These are phyloP conservation scores for Drechslerella coelobrocha DNA, from an alignment of 2,329 filamentous ascomycete species.

Conservation along the genomic window DNA sequence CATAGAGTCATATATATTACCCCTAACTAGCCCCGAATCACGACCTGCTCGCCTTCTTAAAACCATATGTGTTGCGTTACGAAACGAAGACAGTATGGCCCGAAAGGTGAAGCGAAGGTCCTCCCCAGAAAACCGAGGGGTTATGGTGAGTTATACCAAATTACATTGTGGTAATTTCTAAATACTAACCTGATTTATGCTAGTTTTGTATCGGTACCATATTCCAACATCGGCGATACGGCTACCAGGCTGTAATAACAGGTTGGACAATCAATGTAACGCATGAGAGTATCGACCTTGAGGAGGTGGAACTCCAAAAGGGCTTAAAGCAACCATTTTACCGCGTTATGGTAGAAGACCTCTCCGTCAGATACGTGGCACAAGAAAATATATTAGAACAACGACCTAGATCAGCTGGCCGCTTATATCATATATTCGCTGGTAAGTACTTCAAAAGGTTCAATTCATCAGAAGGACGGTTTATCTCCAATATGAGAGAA, in stretches of 20 bases:
- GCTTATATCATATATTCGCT: slow-evolving; percentile 70
- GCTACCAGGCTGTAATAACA: slow-evolving; percentile 80
- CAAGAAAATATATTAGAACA: slow-evolving; percentile 80
- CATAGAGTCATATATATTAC: slow-evolving; percentile 58
- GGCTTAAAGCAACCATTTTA: slow-evolving; percentile 78
- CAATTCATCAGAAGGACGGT: slow-evolving; percentile 70
- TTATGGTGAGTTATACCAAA: slow-evolving; percentile 57
- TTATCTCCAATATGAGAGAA: slow-evolving; percentile 82
- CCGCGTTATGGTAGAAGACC: slow-evolving; percentile 76
- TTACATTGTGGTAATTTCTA: no score
- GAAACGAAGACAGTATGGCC: slow-evolving; percentile 65
- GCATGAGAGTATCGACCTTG: slow-evolving; percentile 64
- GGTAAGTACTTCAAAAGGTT: slow-evolving; percentile 90
- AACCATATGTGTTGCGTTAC: slow-evolving; percentile 64
- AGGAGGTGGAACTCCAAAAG: slow-evolving; percentile 66
- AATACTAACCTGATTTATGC: slow-evolving; percentile 13
- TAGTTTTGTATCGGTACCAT: slow-evolving; percentile 79
- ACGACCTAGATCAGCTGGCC: slow-evolving; percentile 62
- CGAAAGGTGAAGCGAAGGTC: slow-evolving; percentile 56
- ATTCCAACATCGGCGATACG: slow-evolving; percentile 80
- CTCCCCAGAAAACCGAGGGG: slow-evolving; percentile 42
- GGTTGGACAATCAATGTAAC: slow-evolving; percentile 70
- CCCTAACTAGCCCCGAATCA: slow-evolving; percentile 54
- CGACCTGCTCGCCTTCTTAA: slow-evolving; percentile 60
- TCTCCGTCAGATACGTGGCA: slow-evolving; percentile 71